Base-by-base conservation (phyloP, 192 early-diverging fungal genomes). In the Fimicolochytrium jonesii region DNA sequence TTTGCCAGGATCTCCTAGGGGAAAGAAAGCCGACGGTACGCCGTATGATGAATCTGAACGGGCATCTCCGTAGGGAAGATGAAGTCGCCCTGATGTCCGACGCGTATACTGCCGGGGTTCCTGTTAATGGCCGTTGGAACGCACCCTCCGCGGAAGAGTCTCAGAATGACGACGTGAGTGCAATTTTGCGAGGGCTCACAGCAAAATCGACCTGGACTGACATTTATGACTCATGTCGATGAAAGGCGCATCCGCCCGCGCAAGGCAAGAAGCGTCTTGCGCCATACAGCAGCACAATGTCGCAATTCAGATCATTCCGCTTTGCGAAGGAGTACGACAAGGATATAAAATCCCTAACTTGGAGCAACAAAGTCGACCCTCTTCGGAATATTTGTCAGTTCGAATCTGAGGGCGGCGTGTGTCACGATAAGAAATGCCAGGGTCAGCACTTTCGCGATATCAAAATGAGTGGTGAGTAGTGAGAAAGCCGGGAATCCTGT, bases 371-470 rank as follows among this genome's bases (percentile, higher is more conserved):
- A 37, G 34, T 64, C n/a, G 41, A 63, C 33, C 67, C 67, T 1
- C 50, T 49, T 20, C 28, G 25, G 33, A 32, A 33, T 7, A 26
- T 69, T 22, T 69, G 67, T 43, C 61, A 46, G 4, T 62, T 47
- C 44, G 67, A 69, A 30, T 25, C 43, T 11, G 62, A 69, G 34
- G 67, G 67, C 11, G 67, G 67, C 11, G 31, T 22, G 0, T 69
- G 67, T 46, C 49, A 52, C 34, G 53, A 69, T 46, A 35, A 23
- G 3, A 41, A 26, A 7, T 69, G 67, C 43, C n/a, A 30, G 2
- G 67, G 44, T 4, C 67, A 69, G 39, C 67, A 69, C 39, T 46
- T 64, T 25, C 22, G 60, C 26, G 60, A 56, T 17, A 34, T 66
- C 20, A 17, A n/a, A 11, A 44, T 56, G 64, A 1, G 41, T 20